Percentiles rank a stretch among this genome's conserved stretches.
Conservation (phyloP, 139 green algal species). For the Coelastrella sp. region DNA sequence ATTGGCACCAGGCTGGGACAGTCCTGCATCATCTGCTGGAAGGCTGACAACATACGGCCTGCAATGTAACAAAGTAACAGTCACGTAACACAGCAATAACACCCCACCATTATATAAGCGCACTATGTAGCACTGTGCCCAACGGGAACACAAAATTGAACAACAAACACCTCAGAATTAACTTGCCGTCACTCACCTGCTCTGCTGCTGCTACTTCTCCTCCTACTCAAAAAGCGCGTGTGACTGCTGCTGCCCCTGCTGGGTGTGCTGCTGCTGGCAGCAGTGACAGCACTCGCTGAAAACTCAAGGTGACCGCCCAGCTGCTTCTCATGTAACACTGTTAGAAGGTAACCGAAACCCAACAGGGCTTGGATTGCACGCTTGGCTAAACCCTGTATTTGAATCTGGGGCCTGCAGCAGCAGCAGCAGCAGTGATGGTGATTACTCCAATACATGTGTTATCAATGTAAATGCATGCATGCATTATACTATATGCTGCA, state of each 20-base stretch:
- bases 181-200: neutral
- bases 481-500: neutral
- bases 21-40: neutral
- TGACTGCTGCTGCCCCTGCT: neutral
- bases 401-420: neutral
- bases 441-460: neutral
- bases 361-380: constrained; percentile 24
- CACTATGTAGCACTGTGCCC: too few species aligned
- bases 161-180: neutral
- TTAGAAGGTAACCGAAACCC: constrained; percentile 38
- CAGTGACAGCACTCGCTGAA: neutral
- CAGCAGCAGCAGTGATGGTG: neutral
- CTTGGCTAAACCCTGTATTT: neutral
- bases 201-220: neutral
- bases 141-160: too few species aligned
- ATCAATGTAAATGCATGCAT: neutral
- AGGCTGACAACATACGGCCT: constrained; percentile 1
- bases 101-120: neutral
- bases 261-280: neutral
- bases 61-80: neutral
- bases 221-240: neutral
- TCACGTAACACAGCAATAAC: neutral
- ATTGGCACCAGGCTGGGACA: neutral
- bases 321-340: constrained; percentile 28
- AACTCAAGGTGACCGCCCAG: constrained; percentile 5